phyloP scores from a whole-genome alignment of 495 filamentous ascomycete genomes.

The Rusavskia elegans region DNA sequence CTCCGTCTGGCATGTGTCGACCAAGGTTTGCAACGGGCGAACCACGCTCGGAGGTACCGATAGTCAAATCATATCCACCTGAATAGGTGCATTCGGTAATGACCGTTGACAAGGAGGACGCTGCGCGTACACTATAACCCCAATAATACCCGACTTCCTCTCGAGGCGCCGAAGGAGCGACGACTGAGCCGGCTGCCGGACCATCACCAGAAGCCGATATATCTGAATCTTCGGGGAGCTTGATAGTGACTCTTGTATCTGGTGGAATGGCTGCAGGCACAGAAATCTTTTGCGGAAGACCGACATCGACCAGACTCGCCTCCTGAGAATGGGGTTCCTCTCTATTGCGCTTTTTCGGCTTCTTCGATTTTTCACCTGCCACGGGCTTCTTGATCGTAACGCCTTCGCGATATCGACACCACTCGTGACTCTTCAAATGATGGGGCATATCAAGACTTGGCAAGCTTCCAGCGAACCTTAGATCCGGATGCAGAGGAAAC shows the following conservation, averaged over 20 bases:
- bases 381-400: constrained; percentile 28
- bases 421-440: constrained; percentile 48
- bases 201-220: constrained; percentile 1
- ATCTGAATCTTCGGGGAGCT: constrained; percentile 25
- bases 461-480: constrained; percentile 44
- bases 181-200: constrained; percentile 27
- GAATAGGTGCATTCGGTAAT: constrained; percentile 49
- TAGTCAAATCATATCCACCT: constrained; percentile 48
- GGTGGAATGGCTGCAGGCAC: constrained; percentile 37
- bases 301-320: constrained; percentile 17
- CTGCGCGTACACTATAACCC: constrained; percentile 51
- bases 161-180: constrained; percentile 43
- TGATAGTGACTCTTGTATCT: constrained; percentile 49
- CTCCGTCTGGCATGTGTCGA: background rate
- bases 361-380: constrained; percentile 8
- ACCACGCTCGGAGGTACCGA: constrained; percentile 65
- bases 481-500: constrained; percentile 56
- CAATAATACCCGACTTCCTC: constrained; percentile 60
- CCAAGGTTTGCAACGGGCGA: constrained; percentile 26
- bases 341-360: background rate
- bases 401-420: constrained; percentile 57
- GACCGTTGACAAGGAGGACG: constrained; percentile 41
- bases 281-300: constrained; percentile 25
- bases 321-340: background rate
- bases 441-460: constrained; percentile 64